phyloP scores from a whole-genome alignment of 2,329 filamentous ascomycete species.

The Pseudogymnoascus sp. region DNA sequence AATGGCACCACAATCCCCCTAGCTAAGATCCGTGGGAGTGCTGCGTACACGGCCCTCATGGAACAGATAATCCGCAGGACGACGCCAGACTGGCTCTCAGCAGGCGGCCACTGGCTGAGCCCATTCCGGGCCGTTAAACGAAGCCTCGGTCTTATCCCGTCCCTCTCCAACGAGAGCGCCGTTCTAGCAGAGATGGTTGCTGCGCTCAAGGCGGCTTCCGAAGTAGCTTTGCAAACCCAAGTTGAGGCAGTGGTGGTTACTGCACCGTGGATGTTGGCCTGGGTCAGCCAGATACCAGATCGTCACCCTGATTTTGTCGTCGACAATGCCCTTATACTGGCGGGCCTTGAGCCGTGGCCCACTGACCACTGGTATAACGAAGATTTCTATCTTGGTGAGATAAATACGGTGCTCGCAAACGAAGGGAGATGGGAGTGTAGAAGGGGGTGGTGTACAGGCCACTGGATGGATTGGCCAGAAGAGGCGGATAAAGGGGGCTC shows the following conservation, averaged over 20 bases:
- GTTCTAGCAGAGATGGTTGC: background rate
- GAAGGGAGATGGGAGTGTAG: background rate
- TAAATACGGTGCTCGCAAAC: background rate
- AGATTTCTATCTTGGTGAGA: background rate
- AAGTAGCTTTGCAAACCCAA: background rate
- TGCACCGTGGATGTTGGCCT: background rate
- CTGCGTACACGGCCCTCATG: background rate
- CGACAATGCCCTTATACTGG: background rate
- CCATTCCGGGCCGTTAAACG: background rate
- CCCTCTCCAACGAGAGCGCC: background rate
- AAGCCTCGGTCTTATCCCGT: background rate
- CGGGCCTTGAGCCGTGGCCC: background rate
- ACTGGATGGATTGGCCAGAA: background rate
- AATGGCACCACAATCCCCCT: background rate
- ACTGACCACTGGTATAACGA: background rate
- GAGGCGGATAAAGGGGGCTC: background rate
- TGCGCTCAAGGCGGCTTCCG: background rate
- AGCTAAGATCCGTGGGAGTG: background rate
- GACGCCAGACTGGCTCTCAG: background rate
- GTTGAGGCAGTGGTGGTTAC: background rate
- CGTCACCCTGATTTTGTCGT: background rate
- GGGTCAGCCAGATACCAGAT: background rate
- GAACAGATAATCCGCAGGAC: background rate
- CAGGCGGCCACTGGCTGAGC: background rate
- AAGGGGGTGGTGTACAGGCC: background rate